Evolutionary conservation across 225 moss, liverwort and hornwort genomes (phyloP).

Genomic region (Physcomitrellopsis africana): DNA sequence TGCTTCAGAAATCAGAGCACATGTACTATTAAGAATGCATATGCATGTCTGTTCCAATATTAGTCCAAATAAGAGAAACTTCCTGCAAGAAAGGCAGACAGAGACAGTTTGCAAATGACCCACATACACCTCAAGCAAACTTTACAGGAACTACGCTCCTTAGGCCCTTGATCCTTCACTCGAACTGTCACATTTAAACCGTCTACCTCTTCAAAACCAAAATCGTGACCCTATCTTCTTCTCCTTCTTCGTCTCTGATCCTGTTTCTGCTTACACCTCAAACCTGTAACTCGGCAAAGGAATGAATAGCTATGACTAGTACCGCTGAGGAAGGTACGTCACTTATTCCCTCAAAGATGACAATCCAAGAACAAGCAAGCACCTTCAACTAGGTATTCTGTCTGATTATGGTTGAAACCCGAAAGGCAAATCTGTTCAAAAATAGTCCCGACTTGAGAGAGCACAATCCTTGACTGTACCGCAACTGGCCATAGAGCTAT

Average conservation of each 20-base stretch:
- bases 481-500: not conserved
- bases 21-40: not conserved
- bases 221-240: not conserved
- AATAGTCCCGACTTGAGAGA: slow-evolving; percentile 11
- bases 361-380: slow-evolving; percentile 28
- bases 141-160: not conserved
- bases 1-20: slow-evolving; percentile 10
- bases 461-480: slow-evolving; percentile 5
- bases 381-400: not conserved
- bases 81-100: not conserved
- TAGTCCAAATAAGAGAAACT: not conserved
- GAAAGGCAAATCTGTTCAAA: slow-evolving; percentile 5
- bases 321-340: not conserved
- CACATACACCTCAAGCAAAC: slow-evolving; percentile 21
- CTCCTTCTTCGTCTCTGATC: not conserved
- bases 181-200: no score
- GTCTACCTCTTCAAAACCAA: not conserved
- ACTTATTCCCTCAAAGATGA: slow-evolving; percentile 24
- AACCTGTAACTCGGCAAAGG: slow-evolving; percentile 13
- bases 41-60: not conserved
- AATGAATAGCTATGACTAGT: not conserved
- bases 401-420: not conserved
- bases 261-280: not conserved
- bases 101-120: slow-evolving; percentile 24
- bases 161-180: not conserved